Percentiles rank a stretch among this genome's conserved stretches.
These are phyloP conservation scores for Neurospora tetraspora DNA, from an alignment of 495 filamentous ascomycete species.

Conservation along the genomic window DNA sequence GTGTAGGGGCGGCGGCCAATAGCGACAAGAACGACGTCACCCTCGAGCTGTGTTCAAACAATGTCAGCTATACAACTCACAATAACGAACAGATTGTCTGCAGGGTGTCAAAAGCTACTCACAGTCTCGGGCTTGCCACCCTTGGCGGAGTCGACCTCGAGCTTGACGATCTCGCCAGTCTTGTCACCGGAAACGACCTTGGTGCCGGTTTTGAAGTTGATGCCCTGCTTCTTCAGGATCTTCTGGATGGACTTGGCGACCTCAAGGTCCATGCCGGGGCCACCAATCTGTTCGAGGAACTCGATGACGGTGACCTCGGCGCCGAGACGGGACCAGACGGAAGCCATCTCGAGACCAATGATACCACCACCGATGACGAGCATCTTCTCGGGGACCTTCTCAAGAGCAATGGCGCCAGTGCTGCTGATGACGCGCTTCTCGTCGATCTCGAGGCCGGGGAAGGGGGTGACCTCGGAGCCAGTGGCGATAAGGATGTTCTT, in stretches of 20 bases:
- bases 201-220: constrained; percentile 96
- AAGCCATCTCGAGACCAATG: constrained; percentile 98
- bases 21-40: constrained; percentile 92
- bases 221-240: constrained; percentile 90
- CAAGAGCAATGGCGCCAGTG: constrained; percentile 83
- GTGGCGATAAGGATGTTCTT: constrained; percentile 99
- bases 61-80: constrained; percentile 5
- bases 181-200: constrained; percentile 86
- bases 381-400: constrained; percentile 94
- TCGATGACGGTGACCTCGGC: constrained; percentile 94
- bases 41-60: constrained; percentile 58
- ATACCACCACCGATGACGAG: constrained; percentile 97
- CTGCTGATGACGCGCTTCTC: constrained; percentile 95
- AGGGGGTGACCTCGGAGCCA: constrained; percentile 86
- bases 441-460: constrained; percentile 91
- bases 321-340: constrained; percentile 91
- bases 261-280: constrained; percentile 93
- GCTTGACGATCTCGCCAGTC: constrained; percentile 60
- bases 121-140: constrained; percentile 89
- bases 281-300: constrained; percentile 92
- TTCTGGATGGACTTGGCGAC: constrained; percentile 88
- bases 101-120: constrained; percentile 23
- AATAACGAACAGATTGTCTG: background rate
- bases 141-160: constrained; percentile 87
- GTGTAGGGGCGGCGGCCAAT: constrained; percentile 97